Evolutionary conservation across 2,329 filamentous ascomycete species (phyloP).

Genomic region (Cercospora beticola): DNA sequence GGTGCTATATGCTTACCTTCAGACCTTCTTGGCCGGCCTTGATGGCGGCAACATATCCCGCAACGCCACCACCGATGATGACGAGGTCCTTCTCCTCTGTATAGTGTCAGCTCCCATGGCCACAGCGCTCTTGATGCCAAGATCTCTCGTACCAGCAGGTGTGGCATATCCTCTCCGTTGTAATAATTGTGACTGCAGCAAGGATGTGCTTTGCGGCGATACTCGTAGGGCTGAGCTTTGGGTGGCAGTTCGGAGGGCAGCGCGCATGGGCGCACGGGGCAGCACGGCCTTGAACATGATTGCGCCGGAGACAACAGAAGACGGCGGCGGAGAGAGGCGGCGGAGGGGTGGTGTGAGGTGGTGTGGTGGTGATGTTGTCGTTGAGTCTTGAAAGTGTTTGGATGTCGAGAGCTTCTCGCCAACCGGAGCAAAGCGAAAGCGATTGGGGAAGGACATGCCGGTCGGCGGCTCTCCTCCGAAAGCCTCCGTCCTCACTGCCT

Average conservation of each 20-base stretch:
- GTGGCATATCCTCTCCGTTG: conserved; percentile 59
- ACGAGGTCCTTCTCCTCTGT: conserved; percentile 93
- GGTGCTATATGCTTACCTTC: conserved; percentile 63
- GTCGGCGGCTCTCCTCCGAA: neutral
- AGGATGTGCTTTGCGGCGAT: conserved; percentile 42
- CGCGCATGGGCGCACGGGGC: conserved; percentile 26
- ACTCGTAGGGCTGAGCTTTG: conserved; percentile 27
- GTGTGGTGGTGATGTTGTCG: conserved; percentile 1
- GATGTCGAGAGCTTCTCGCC: conserved; percentile 3
- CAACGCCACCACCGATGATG: conserved; percentile 96
- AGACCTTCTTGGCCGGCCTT: conserved; percentile 97
- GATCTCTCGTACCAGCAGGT: conserved; percentile 47
- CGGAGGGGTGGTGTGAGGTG: neutral
- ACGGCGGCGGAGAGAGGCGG: neutral
- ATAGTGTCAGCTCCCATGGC: conserved; percentile 34
- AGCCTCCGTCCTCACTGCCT: neutral
- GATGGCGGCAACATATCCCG: conserved; percentile 97
- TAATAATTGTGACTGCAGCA: conserved; percentile 52
- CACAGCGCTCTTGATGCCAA: neutral
- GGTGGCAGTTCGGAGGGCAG: conserved; percentile 27
- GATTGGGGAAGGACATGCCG: neutral
- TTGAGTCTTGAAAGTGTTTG: conserved; percentile 2
- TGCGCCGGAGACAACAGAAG: conserved; percentile 5
- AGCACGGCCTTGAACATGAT: conserved; percentile 32
- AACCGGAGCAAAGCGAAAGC: neutral